phyloP scores from a whole-genome alignment of 306 rosid species.

The Aeschynomene evenia region DNA sequence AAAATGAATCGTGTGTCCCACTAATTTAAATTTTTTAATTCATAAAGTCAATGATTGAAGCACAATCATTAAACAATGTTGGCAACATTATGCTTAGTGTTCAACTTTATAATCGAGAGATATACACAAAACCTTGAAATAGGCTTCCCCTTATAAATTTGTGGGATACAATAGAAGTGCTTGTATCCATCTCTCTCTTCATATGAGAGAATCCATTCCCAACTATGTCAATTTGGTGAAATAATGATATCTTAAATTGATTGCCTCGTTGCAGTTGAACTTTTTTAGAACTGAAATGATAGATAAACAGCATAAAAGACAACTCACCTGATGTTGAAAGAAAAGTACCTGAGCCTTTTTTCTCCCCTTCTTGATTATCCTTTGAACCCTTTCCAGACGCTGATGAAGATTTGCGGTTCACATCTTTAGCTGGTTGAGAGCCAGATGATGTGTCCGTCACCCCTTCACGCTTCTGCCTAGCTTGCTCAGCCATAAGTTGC shows the following conservation, averaged over 20 bases:
- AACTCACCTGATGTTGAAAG: conserved; percentile 47
- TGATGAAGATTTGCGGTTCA: conserved; percentile 53
- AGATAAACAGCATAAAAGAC: conserved; percentile 18
- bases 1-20: too few species aligned
- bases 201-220: too few species aligned
- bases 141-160: too few species aligned
- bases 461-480: conserved; percentile 89
- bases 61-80: neutral
- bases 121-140: too few species aligned
- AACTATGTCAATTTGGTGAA: conserved; percentile 2
- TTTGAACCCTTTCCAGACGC: conserved; percentile 56
- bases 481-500: conserved; percentile 98
- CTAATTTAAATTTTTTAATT: too few species aligned
- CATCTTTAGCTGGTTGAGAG: conserved; percentile 73
- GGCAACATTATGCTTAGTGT: neutral
- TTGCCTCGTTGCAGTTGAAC: conserved; percentile 12
- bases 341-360: conserved; percentile 43
- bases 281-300: neutral
- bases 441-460: conserved; percentile 58
- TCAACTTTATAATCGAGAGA: neutral
- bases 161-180: too few species aligned
- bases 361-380: conserved; percentile 64
- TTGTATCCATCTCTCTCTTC: too few species aligned
- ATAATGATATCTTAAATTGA: neutral
- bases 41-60: too few species aligned